Evolutionary conservation across 2,329 filamentous ascomycete genomes (phyloP).

Genomic region (Xylariales sp.): DNA sequence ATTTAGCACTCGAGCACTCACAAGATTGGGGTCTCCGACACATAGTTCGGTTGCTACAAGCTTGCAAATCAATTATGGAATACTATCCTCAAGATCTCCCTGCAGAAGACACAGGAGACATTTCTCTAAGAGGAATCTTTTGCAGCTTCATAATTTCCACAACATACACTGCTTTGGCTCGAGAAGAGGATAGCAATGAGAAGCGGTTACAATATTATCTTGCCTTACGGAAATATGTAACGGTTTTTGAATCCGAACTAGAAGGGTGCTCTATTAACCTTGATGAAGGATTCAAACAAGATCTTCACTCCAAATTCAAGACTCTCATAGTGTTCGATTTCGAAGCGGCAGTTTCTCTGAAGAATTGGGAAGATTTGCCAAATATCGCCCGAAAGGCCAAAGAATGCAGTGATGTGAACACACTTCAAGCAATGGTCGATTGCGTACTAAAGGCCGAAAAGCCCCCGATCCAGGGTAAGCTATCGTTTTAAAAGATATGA

Average conservation of each 20-base stretch:
- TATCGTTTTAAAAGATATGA: too few species aligned
- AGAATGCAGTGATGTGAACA: slow-evolving; percentile 35
- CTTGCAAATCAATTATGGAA: slow-evolving; percentile 48
- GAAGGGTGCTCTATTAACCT: slow-evolving; percentile 33
- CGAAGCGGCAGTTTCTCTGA: slow-evolving; percentile 65
- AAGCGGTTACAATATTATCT: slow-evolving; percentile 58
- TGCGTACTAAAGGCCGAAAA: slow-evolving; percentile 49
- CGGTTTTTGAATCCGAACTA: slow-evolving; percentile 48
- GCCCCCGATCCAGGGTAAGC: slow-evolving; percentile 46
- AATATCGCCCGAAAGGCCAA: slow-evolving; percentile 52
- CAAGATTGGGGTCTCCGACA: slow-evolving; percentile 48
- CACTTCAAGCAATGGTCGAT: slow-evolving; percentile 63
- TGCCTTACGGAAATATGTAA: slow-evolving; percentile 54
- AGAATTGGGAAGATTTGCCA: slow-evolving; percentile 62
- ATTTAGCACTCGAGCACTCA: slow-evolving; percentile 62
- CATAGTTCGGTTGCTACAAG: slow-evolving; percentile 51
- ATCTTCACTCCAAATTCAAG: slow-evolving; percentile 59
- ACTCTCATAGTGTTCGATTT: slow-evolving; percentile 73
- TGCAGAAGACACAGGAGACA: slow-evolving; percentile 36
- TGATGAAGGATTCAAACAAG: slow-evolving; percentile 38
- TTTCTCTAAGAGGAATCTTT: slow-evolving; percentile 58
- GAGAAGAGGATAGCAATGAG: slow-evolving; percentile 45
- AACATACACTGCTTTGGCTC: slow-evolving; percentile 45
- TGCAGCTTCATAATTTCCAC: slow-evolving; percentile 65
- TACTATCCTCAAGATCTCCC: slow-evolving; percentile 45